These are phyloP conservation scores for Clavaria fumosa DNA, from an alignment of 768 basidiomycete genomes.

Conservation along the genomic window DNA sequence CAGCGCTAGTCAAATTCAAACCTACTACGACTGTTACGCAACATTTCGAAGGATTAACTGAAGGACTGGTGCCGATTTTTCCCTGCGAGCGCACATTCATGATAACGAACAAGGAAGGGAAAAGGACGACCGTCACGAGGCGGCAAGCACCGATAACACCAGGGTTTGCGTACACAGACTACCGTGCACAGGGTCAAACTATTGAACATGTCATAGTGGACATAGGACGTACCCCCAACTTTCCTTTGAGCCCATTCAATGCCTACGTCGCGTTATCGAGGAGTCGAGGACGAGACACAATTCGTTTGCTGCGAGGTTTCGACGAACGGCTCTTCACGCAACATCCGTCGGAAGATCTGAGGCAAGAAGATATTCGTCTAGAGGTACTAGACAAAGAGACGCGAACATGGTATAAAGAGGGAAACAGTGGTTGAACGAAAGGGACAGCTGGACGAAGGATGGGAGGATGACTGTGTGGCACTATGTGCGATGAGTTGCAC, in stretches of 20 bases:
- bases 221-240: slow-evolving; percentile 16
- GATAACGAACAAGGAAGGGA: background rate
- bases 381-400: background rate
- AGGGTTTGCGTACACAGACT: slow-evolving; percentile 28
- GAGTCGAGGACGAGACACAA: slow-evolving; percentile 15
- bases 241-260: slow-evolving; percentile 17
- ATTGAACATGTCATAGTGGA: slow-evolving; percentile 21
- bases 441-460: too few species aligned
- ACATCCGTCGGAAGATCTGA: slow-evolving; percentile 1
- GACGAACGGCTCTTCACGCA: slow-evolving; percentile 8
- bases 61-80: background rate
- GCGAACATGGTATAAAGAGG: background rate
- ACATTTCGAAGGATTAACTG: background rate
- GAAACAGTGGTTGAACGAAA: too few species aligned
- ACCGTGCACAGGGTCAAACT: slow-evolving; percentile 26
- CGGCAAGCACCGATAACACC: slow-evolving; percentile 19
- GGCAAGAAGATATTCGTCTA: slow-evolving; percentile 2
- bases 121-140: slow-evolving; percentile 10
- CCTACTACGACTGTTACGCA: slow-evolving; percentile 4
- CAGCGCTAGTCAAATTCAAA: slow-evolving; percentile 18
- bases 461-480: too few species aligned
- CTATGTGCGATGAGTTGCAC: too few species aligned
- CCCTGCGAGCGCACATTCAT: background rate
- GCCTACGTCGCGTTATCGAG: slow-evolving; percentile 23
- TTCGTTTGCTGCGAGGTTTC: slow-evolving; percentile 20